Evolutionary conservation across 2,329 filamentous ascomycete species (phyloP), one percentile per base, ranked within the genome.

Genomic region (Ophiostoma montium): DNA sequence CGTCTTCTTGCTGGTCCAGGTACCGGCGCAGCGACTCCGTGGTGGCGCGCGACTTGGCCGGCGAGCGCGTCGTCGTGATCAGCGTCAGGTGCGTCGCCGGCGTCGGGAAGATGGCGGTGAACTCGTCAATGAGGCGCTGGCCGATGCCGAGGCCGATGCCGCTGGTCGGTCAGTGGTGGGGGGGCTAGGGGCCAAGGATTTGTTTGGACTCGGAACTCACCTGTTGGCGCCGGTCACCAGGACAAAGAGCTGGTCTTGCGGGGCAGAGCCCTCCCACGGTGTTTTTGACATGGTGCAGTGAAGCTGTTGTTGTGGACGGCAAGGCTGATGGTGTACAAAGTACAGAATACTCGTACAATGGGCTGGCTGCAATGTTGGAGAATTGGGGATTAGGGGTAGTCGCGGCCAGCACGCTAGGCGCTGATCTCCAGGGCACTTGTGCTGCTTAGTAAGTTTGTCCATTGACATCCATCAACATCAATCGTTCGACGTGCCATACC

Each of bases 161-260:
- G 62, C 90, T 95, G 63, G 23, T 27, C 23, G 8, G 23, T 27
- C 23, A 27, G 23, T 27, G 4, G 4, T 8, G 23, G 8, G 23
- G n/a, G n/a, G n/a, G n/a, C n/a, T n/a, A n/a, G n/a, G n/a, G n/a
- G n/a, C n/a, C n/a, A n/a, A n/a, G n/a, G n/a, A n/a, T n/a, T 27
- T 27, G 23, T 27, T 27, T 27, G 23, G 23, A 27, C 8, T 27
- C 23, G 15, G 39, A 5, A 50, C 41, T 6, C 73, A 89, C 87
- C 86, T 89, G 65, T 94, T 94, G 33, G 86, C 85, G 48, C 87
- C 87, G 0, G 87, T 94, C 36, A 95, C 77, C 35, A 95, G 70
- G 9, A 86, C 78, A 60, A 78, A 78, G 43, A 72, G 64, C 58
- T 75, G 74, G 52, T 74, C 66, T 31, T 66, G 56, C 27, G 55